Evolutionary conservation across 139 green algal species (phyloP).

Genomic region (Tetratostichococcus sp.): DNA sequence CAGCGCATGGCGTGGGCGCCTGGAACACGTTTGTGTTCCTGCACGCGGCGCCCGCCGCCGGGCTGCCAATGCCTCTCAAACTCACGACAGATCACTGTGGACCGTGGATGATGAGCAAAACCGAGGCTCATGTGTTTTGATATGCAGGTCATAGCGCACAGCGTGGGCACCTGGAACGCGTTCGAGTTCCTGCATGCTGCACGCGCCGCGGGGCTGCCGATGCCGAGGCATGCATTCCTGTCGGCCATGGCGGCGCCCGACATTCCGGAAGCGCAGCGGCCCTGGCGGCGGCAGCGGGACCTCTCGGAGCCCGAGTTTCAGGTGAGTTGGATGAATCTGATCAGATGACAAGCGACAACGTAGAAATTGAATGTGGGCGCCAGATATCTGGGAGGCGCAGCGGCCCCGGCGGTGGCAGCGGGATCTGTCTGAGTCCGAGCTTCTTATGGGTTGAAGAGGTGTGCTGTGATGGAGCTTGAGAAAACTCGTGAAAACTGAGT

Average conservation of each 20-base stretch:
- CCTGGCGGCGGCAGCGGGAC: conserved; percentile 63
- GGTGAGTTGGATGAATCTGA: conserved; percentile 24
- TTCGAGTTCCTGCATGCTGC: conserved; percentile 67
- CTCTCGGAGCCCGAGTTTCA: conserved; percentile 67
- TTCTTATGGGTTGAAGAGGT: conserved; percentile 46
- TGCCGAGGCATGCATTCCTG: conserved; percentile 63
- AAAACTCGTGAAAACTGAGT: too few species aligned
- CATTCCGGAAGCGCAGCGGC: conserved; percentile 49
- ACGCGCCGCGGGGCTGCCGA: conserved; percentile 35
- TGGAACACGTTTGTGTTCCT: too few species aligned
- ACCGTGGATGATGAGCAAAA: too few species aligned
- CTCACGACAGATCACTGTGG: too few species aligned
- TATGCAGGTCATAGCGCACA: conserved; percentile 55
- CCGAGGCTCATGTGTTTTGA: not conserved
- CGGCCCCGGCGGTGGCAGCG: conserved; percentile 72
- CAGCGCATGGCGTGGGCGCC: too few species aligned
- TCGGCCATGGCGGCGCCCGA: conserved; percentile 75
- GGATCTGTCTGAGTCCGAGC: conserved; percentile 48
- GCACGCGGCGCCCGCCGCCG: too few species aligned
- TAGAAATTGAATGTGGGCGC: conserved; percentile 81
- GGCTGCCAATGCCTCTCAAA: too few species aligned
- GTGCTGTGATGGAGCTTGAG: too few species aligned
- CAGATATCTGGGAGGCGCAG: conserved; percentile 47
- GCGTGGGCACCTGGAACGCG: conserved; percentile 75
- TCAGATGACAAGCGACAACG: too few species aligned